Evolutionary conservation across 176 grass and related monocot genomes (phyloP).

Genomic region (Saccharum spontaneum): DNA sequence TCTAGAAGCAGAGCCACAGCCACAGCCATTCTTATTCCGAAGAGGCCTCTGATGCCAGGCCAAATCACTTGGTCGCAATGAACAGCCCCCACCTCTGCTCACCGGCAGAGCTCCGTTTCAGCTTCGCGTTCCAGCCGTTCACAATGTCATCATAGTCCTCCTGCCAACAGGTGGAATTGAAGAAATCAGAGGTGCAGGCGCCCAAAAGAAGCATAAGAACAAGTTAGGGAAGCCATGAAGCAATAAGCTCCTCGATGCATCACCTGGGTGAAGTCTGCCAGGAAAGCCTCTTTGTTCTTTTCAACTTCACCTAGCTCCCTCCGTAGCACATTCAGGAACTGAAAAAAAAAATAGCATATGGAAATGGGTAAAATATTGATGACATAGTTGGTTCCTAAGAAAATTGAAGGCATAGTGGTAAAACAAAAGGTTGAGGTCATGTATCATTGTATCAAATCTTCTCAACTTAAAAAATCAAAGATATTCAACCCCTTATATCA

Average conservation of each 20-base stretch:
- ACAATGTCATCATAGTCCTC: slow-evolving; percentile 87
- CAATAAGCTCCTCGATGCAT: background rate
- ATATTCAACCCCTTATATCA: background rate
- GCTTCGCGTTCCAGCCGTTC: slow-evolving; percentile 90
- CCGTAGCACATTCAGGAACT: slow-evolving; percentile 77
- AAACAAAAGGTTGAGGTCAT: background rate
- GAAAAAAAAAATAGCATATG: background rate
- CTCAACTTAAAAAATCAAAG: background rate
- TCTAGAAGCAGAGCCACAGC: slow-evolving; percentile 6
- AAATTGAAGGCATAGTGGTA: background rate
- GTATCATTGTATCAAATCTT: background rate
- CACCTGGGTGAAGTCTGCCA: slow-evolving; percentile 81
- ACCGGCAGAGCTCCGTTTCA: slow-evolving; percentile 73
- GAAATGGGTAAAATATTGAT: background rate
- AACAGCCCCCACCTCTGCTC: slow-evolving; percentile 96
- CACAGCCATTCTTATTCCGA: slow-evolving; percentile 15
- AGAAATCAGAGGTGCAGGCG: slow-evolving; percentile 1
- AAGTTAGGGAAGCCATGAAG: background rate
- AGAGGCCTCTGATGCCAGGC: background rate
- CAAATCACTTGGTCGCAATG: slow-evolving; percentile 70
- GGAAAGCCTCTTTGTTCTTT: slow-evolving; percentile 77
- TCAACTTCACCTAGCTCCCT: slow-evolving; percentile 73
- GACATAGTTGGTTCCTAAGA: background rate
- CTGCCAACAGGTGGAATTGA: slow-evolving; percentile 37
- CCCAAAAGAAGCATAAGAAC: slow-evolving; percentile 1